Evolutionary conservation across 2,329 filamentous ascomycete genomes (phyloP).

Genomic region (Madurella fahalii): DNA sequence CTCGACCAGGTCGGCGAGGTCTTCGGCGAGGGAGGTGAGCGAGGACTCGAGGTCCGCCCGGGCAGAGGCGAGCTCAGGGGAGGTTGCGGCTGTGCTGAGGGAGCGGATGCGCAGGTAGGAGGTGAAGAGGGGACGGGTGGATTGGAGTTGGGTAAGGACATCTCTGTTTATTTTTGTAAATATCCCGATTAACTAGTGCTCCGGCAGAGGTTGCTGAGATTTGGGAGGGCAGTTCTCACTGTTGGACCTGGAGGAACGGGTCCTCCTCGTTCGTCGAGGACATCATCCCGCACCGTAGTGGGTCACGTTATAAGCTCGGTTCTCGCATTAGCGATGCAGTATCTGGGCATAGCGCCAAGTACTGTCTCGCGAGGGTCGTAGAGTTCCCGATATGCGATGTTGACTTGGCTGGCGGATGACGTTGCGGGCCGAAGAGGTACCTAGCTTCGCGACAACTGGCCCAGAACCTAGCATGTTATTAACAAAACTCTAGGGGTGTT

Average conservation of each 20-base stretch:
- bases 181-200: neutral
- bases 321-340: constrained; percentile 12
- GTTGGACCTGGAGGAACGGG: constrained; percentile 68
- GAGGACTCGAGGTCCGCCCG: constrained; percentile 63
- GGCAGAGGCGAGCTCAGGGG: constrained; percentile 81
- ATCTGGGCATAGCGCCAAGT: constrained; percentile 16
- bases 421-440: constrained; percentile 18
- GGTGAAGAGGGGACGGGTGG: constrained; percentile 80
- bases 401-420: constrained; percentile 15
- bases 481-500: neutral
- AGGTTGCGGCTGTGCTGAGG: constrained; percentile 64
- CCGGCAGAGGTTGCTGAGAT: neutral
- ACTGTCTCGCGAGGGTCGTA: neutral
- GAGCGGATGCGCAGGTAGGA: constrained; percentile 96
- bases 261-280: constrained; percentile 64
- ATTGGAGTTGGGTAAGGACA: constrained; percentile 76
- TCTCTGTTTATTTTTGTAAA: constrained; percentile 58
- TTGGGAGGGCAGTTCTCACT: constrained; percentile 42
- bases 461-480: neutral
- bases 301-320: constrained; percentile 11
- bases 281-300: constrained; percentile 50
- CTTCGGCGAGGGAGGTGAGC: constrained; percentile 68
- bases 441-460: neutral
- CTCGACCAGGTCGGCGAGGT: constrained; percentile 82
- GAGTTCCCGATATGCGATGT: neutral